Base-by-base conservation (phyloP, 331 rosid genomes). In the Quercus phellos region DNA sequence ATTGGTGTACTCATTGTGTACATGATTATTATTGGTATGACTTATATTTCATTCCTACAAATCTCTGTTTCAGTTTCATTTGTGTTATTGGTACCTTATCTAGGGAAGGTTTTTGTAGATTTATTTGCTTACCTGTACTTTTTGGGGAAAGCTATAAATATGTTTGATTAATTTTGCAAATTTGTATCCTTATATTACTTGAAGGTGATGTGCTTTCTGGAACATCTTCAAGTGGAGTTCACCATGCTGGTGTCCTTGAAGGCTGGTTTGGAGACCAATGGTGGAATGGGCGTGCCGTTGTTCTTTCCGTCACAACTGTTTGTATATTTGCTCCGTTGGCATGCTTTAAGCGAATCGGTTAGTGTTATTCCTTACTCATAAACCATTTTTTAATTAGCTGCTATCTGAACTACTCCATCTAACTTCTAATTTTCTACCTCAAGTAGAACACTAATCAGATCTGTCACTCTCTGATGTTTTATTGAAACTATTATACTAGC, bases 121-220 rank as follows among this genome's bases (percentile, higher is more conserved):
- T 50, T 81, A 72, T 29, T 55, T 58, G 12, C 18, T 59, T 74
- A 72, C 26, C 43, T 58, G 12, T 6, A 68, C 11, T 32, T 66
- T 35, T 17, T 66, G 34, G 3, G 54, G 72, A 68, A 70, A 26
- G 76, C 50, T 70, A 21, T 58, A 24, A 81, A 1, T 55, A 80
- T 74, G 59, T 89, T 51, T 79, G 43, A 82, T 78, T 56, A 73
- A 32, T 85, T 75, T 38, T 86, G 43, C 69, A 38, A 38, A 27
- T 73, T 46, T 46, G 16, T 46, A 46, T 46, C 53, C 82, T 59
- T 81, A 8, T 38, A 8, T 81, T 29, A 50, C 75, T 29, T 58
- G 82, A 51, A 94, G 99, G 99, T 78, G 99, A 94, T 78, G 99
- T 94, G 85, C 90, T 94, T 60, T 94, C 99, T 43, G 99, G 97